Percentiles rank a stretch among this genome's conserved stretches.
Evolutionary conservation across 495 filamentous ascomycete genomes (phyloP).

Genomic region (Jackrogersella minutella): DNA sequence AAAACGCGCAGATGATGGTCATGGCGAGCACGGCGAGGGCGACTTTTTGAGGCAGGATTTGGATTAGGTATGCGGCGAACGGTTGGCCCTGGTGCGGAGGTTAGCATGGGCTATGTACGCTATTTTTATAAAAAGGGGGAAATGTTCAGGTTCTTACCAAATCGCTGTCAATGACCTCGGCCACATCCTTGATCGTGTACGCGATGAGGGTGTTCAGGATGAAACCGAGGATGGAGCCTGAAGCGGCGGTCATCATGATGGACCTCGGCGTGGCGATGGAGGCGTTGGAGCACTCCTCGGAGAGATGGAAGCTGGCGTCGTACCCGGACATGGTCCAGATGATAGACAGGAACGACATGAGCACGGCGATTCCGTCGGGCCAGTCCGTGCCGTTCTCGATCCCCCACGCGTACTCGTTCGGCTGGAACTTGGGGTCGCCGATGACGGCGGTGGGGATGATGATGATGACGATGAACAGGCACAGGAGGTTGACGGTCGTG

Average conservation of each 20-base stretch:
- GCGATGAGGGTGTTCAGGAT: constrained; percentile 79
- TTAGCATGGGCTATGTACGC: background rate
- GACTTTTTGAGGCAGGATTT: constrained; percentile 70
- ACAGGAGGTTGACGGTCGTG: constrained; percentile 77
- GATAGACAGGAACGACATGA: constrained; percentile 79
- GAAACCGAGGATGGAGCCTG: constrained; percentile 77
- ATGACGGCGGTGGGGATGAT: constrained; percentile 71
- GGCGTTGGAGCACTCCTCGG: constrained; percentile 81
- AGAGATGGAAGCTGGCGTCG: constrained; percentile 78
- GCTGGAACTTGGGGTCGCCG: constrained; percentile 66
- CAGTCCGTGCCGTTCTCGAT: constrained; percentile 76
- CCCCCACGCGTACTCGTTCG: constrained; percentile 71
- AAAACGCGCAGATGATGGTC: constrained; percentile 79
- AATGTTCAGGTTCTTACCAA: constrained; percentile 47
- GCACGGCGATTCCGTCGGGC: constrained; percentile 72
- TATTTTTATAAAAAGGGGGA: too few species aligned
- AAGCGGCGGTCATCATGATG: constrained; percentile 74
- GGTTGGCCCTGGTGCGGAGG: constrained; percentile 64
- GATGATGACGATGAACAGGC: constrained; percentile 71
- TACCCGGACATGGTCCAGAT: constrained; percentile 68
- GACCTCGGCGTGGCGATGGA: constrained; percentile 77
- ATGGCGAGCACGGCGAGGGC: constrained; percentile 72
- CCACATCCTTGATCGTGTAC: constrained; percentile 79
- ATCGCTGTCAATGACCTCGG: constrained; percentile 65
- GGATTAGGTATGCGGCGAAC: constrained; percentile 77